Evolutionary conservation across 805 yeast genomes (phyloP), one percentile per base, ranked within the genome.

Genomic region (Ogataea pini): DNA sequence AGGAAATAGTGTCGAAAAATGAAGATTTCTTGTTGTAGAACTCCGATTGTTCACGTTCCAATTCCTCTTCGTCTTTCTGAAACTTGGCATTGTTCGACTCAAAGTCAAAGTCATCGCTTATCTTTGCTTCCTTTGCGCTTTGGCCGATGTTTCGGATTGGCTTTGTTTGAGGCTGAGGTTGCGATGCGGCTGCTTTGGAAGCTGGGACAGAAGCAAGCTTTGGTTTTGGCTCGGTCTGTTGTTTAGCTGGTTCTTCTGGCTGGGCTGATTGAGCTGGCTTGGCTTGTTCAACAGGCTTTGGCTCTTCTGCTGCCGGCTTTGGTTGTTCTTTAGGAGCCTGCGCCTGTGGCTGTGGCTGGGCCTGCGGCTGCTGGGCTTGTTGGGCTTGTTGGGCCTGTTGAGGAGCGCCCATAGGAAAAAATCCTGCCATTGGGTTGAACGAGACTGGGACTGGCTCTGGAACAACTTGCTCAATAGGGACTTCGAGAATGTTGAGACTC

Each of bases 1-100:
- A 79, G 9, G 96, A 86, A 48, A 92, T 80, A 52, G 79, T 80
- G 68, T 94, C 98, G 62, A 92, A 92, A 67, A 94, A 92, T 1
- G 97, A 90, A 12, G 89, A 80, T 60, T 79, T 78, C 66, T 84
- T 89, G 71, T 90, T 79, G 72, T 94, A 94, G 24, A 75, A 79
- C 17, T 67, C 61, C 22, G 65, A 69, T 19, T 63, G 68, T 14
- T 51, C 64, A 8, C 57, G 55, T 33, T 67, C 56, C 28, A 62
- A 60, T 18, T 66, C 72, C 22, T 67, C 72, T 44, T 79, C 82
- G 56, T 79, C 82, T 56, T 75, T 79, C 24, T 72, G 69, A 67
- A 89, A 88, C 63, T 81, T 83, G 32, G 91, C 90, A 64, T 86
- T 88, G 56, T 80, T 80, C 20, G 80, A 64, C 56, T 76, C 86